Percentiles rank a stretch among this genome's conserved stretches.
phyloP scores from a whole-genome alignment of 108 stramenopile genomes.

The Pseudonitzschia pungens region DNA sequence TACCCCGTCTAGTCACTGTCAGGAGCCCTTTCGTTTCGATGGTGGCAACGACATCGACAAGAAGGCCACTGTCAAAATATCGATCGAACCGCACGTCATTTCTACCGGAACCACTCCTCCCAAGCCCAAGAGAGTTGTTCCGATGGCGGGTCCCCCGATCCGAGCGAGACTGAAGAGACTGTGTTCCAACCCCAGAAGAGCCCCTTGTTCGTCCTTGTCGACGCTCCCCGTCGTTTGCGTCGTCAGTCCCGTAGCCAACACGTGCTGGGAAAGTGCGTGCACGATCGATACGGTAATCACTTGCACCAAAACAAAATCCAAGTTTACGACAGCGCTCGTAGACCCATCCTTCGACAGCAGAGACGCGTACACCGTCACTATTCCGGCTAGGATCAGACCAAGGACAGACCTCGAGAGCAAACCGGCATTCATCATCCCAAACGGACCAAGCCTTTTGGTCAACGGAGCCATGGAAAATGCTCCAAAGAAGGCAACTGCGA shows the following conservation, averaged over 20 bases:
- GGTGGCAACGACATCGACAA: background rate
- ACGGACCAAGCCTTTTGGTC: constrained; percentile 40
- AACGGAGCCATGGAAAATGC: constrained; percentile 61
- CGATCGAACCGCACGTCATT: constrained; percentile 25
- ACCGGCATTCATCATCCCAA: constrained; percentile 45
- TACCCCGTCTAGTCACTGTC: background rate
- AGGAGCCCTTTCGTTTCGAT: constrained; percentile 11
- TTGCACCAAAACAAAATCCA: constrained; percentile 11
- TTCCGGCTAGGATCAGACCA: constrained; percentile 29
- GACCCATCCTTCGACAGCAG: background rate
- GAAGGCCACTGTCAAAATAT: constrained; percentile 14
- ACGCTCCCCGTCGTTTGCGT: constrained; percentile 73
- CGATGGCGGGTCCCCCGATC: constrained; percentile 63
- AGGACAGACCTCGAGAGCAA: constrained; percentile 36
- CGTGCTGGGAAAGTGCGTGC: constrained; percentile 63
- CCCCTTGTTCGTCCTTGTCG: constrained; percentile 51
- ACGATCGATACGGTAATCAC: constrained; percentile 36
- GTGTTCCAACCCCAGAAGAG: constrained; percentile 79
- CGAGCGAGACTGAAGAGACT: constrained; percentile 74
- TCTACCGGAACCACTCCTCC: constrained; percentile 34
- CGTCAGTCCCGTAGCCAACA: constrained; percentile 73
- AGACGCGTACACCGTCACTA: constrained; percentile 29
- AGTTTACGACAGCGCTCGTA: background rate
- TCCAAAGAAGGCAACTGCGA: constrained; percentile 64
- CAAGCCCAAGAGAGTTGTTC: constrained; percentile 41